Evolutionary conservation across 2,329 filamentous ascomycete species (phyloP).

Genomic region (Alternaria sp.): DNA sequence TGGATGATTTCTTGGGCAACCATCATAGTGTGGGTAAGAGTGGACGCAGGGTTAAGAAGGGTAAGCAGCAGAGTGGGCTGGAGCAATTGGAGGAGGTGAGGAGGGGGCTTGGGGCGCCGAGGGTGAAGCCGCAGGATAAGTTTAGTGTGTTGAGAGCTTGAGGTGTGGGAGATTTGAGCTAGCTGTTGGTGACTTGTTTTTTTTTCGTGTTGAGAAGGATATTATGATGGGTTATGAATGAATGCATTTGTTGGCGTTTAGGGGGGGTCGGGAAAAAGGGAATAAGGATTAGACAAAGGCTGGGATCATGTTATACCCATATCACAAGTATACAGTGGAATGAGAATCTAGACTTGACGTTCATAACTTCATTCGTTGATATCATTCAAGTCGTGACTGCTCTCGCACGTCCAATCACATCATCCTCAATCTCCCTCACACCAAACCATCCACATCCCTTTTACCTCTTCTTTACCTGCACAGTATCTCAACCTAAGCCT

Average conservation of each 20-base stretch:
- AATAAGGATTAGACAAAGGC: not conserved
- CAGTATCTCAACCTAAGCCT: constrained; percentile 19
- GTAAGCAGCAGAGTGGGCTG: constrained; percentile 80
- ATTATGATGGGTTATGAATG: not conserved
- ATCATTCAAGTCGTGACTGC: not conserved
- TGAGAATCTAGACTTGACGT: not conserved
- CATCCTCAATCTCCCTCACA: too few relatives aligned
- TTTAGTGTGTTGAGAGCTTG: constrained; percentile 17
- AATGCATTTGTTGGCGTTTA: constrained; percentile 9
- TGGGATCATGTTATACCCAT: constrained; percentile 2
- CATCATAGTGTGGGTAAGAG: constrained; percentile 74
- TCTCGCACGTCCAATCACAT: too few relatives aligned
- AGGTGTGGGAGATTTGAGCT: not conserved
- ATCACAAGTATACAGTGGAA: not conserved
- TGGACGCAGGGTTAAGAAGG: constrained; percentile 71
- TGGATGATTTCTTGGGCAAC: constrained; percentile 89
- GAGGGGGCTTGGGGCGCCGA: constrained; percentile 78
- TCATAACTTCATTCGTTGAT: not conserved
- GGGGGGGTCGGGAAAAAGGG: not conserved
- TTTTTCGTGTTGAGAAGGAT: not conserved
- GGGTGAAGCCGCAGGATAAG: constrained; percentile 40
- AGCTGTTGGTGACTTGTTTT: not conserved
- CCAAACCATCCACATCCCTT: too few relatives aligned
- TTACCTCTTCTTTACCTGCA: too few relatives aligned
- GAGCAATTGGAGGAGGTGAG: constrained; percentile 92